Percentiles rank a stretch among this genome's conserved stretches.
Conservation (phyloP, 495 filamentous ascomycete genomes). For the Hypoxylon perforatum region DNA sequence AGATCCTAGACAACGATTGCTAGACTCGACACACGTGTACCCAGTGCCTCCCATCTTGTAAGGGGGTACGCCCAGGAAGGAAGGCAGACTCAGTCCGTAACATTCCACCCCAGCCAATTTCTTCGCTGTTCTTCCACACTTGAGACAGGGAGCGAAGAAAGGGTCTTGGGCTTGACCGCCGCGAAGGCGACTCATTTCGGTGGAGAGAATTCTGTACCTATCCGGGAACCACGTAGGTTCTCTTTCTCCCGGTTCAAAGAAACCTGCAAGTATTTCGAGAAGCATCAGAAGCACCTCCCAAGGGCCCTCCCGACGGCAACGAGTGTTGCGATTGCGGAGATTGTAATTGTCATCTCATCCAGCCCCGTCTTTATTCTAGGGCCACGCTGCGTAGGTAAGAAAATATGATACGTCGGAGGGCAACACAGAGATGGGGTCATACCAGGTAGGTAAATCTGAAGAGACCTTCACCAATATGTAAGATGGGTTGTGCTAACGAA, state of each 20-base stretch:
- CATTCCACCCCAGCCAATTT: constrained; percentile 38
- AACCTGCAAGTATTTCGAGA: constrained; percentile 49
- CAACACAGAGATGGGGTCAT: constrained; percentile 44
- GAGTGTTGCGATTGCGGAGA: constrained; percentile 49
- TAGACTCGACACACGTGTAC: constrained; percentile 65
- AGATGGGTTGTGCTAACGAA: constrained; percentile 7
- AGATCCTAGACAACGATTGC: constrained; percentile 49
- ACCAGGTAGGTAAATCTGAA: constrained; percentile 37
- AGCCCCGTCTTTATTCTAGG: constrained; percentile 49
- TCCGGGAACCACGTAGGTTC: constrained; percentile 43
- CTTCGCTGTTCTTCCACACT: constrained; percentile 38
- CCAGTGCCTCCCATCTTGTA: constrained; percentile 40
- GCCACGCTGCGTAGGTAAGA: constrained; percentile 49
- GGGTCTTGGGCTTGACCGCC: constrained; percentile 52
- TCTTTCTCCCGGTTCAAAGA: constrained; percentile 33
- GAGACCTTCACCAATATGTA: constrained; percentile 13
- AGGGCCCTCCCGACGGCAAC: constrained; percentile 36
- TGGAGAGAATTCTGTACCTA: constrained; percentile 52
- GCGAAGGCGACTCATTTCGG: constrained; percentile 42
- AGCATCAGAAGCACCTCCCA: constrained; percentile 40
- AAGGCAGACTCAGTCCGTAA: constrained; percentile 22
- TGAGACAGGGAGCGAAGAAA: constrained; percentile 38
- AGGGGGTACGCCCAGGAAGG: constrained; percentile 31
- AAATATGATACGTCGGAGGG: constrained; percentile 48
- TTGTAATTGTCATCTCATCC: constrained; percentile 52